Evolutionary conservation across 257 asterid species (phyloP).

Genomic region (Solanum sejunctum): DNA sequence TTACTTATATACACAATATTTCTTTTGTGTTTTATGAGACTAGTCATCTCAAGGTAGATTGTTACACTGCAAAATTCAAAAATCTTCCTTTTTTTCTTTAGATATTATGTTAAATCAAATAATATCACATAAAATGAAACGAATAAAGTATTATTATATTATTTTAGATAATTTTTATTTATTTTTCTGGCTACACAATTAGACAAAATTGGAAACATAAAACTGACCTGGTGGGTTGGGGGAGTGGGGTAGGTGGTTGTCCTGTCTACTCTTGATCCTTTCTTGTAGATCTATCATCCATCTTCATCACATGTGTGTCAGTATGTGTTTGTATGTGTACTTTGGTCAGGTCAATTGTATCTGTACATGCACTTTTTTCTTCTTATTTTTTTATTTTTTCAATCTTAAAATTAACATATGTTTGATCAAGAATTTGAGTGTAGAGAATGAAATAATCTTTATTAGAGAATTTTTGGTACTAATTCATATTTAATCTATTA

Average conservation of each 20-base stretch:
- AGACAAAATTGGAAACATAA: constrained; percentile 3
- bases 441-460: too few relatives aligned
- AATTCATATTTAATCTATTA: too few relatives aligned
- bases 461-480: too few relatives aligned
- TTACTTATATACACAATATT: too few relatives aligned
- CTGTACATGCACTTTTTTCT: background rate
- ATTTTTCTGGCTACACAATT: background rate
- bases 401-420: background rate
- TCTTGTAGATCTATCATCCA: constrained; percentile 10
- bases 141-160: background rate
- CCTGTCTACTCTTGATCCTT: background rate
- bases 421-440: background rate
- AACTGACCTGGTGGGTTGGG: background rate
- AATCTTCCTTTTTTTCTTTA: too few relatives aligned
- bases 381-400: background rate
- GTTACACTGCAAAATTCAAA: too few relatives aligned
- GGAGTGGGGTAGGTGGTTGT: background rate
- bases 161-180: background rate
- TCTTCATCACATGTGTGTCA: constrained; percentile 8
- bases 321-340: background rate
- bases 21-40: too few relatives aligned
- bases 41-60: too few relatives aligned
- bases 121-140: too few relatives aligned
- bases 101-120: too few relatives aligned
- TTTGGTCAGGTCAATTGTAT: constrained; percentile 8